Evolutionary conservation across 2,329 filamentous ascomycete species (phyloP), one percentile per base, ranked within the genome.

Genomic region (Cladosporium sp.): DNA sequence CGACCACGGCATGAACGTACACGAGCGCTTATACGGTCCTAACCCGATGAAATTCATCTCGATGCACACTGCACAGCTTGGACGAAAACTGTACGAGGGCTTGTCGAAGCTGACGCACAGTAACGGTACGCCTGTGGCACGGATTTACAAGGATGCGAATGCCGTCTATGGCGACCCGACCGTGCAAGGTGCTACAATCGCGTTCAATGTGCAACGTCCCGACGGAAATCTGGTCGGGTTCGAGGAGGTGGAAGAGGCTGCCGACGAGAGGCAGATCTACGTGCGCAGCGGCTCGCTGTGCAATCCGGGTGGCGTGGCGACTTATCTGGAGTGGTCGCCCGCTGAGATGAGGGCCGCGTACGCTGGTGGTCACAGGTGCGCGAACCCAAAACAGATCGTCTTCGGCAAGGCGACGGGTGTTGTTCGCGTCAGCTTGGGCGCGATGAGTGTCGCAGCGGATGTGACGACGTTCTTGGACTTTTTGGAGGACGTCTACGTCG

Each of bases 141-240:
- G 79, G 23, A 78, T 89, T 26, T 89, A 90, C 74, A 83, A 82
- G 67, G 84, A 86, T 36, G 77, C 77, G 0, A 73, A 77, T 36
- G 79, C 77, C 16, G 73, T 79, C 10, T 88, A 85, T 58, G 83
- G 80, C 4, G 81, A 88, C 70, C 71, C 84, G 0, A 76, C 71
- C 18, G 81, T 80, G 23, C 86, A 89, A 72, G 88, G 88, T 1
- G 82, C 86, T 1, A 89, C 86, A 0, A 78, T 91, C 25, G 85
- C 88, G 1, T 89, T 91, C 76, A 91, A 89, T 67, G 76, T 90
- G 14, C 75, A 83, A 28, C 76, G 76, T n/a, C 73, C 80, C 3
- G 80, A 85, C 65, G 87, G 86, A 1, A 76, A 76, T 0, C 83
- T 85, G 69, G 76, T 88, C 32, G 80, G 84, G 0, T 88, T 87